Evolutionary conservation across 345 rosid species (phyloP).

Genomic region (Bretschneidera sinensis): DNA sequence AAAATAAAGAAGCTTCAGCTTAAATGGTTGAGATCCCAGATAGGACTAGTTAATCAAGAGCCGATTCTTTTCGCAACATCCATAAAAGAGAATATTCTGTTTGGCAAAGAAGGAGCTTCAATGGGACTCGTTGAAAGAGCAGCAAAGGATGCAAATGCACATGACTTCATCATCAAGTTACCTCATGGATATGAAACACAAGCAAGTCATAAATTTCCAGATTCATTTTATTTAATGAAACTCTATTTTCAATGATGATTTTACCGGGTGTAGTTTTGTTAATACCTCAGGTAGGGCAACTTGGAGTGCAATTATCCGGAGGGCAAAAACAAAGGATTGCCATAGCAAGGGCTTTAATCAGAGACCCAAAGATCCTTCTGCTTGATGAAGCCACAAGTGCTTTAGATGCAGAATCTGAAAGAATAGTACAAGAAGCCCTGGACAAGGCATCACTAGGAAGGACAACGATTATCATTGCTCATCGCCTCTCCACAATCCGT

Average conservation of each 20-base stretch:
- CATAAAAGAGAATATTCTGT: constrained; percentile 49
- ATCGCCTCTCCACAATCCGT: constrained; percentile 42
- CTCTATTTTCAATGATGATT: background rate
- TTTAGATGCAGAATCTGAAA: constrained; percentile 45
- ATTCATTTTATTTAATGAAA: background rate
- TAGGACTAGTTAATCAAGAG: too few species aligned
- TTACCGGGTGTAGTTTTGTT: background rate
- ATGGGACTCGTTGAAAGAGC: constrained; percentile 34
- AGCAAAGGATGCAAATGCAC: constrained; percentile 53
- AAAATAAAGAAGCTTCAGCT: constrained; percentile 37
- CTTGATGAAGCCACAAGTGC: too few species aligned
- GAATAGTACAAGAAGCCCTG: constrained; percentile 45
- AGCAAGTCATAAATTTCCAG: constrained; percentile 16
- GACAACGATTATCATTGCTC: constrained; percentile 47
- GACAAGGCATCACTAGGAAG: constrained; percentile 47
- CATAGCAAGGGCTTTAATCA: too few species aligned
- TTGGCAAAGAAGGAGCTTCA: constrained; percentile 48
- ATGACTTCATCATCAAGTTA: constrained; percentile 45
- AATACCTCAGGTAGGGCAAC: constrained; percentile 44
- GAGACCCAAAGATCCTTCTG: too few species aligned
- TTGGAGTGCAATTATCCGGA: constrained; percentile 46
- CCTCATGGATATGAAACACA: constrained; percentile 45
- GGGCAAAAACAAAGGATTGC: too few species aligned
- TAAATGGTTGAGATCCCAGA: constrained; percentile 48
- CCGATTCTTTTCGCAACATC: constrained; percentile 48